Percentiles rank a stretch among this genome's conserved stretches.
These are phyloP conservation scores for Juglanconis oblonga DNA, from an alignment of 2,329 filamentous ascomycete species.

Conservation along the genomic window DNA sequence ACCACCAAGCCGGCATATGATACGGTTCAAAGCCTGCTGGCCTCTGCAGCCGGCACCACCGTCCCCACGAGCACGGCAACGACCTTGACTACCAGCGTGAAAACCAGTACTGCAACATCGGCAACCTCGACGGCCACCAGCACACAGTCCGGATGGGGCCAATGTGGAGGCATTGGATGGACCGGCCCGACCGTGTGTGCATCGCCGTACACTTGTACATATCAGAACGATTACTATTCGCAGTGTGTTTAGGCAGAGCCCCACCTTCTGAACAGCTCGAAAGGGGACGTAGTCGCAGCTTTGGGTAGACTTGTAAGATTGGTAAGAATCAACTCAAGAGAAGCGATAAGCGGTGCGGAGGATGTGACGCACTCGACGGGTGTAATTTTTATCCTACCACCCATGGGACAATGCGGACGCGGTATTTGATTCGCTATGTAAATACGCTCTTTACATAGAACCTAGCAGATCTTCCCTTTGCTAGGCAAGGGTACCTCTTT, in stretches of 20 bases:
- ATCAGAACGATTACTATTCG: conserved; percentile 34
- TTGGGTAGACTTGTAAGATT: too few species aligned
- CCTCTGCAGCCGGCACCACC: conserved; percentile 12
- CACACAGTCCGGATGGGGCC: conserved; percentile 6
- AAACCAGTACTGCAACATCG: conserved; percentile 8
- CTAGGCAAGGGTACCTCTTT: too few species aligned
- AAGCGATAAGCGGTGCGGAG: too few species aligned
- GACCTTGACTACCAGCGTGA: background rate
- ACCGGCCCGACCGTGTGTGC: conserved; percentile 31
- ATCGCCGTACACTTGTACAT: conserved; percentile 44
- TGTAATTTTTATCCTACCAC: too few species aligned
- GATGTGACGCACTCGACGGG: too few species aligned
- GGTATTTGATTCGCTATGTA: too few species aligned
- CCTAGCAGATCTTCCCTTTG: too few species aligned
- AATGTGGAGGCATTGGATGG: conserved; percentile 17
- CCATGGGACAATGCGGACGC: too few species aligned
- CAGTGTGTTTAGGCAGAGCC: conserved; percentile 14
- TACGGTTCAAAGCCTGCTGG: conserved; percentile 23
- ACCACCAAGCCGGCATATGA: conserved; percentile 37
- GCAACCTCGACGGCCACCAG: background rate
- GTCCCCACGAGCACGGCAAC: conserved; percentile 1
- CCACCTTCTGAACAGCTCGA: too few species aligned
- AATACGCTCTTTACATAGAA: too few species aligned
- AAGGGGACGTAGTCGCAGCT: too few species aligned
- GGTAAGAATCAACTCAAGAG: too few species aligned